phyloP scores from a whole-genome alignment of 352 stramenopile species.

The Chrysophaeum taylorii region DNA sequence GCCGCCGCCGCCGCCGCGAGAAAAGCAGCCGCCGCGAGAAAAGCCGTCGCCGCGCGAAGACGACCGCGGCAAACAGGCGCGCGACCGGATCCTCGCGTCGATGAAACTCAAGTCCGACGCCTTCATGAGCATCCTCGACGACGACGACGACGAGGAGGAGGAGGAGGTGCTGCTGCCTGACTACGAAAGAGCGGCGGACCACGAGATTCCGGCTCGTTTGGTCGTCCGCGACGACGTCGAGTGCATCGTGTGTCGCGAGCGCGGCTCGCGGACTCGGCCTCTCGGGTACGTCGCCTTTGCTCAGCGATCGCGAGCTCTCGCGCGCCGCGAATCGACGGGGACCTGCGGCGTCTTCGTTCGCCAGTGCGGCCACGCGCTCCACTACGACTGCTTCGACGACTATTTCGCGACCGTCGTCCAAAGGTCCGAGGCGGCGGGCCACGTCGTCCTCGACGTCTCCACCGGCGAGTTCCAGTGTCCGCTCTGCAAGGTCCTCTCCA shows the following conservation, averaged over 20 bases:
- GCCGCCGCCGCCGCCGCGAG: no score
- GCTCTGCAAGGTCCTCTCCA: slow-evolving; percentile 87
- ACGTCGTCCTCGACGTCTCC: slow-evolving; percentile 61
- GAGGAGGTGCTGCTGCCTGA: background rate
- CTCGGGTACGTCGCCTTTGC: background rate
- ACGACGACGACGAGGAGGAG: background rate
- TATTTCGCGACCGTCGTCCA: slow-evolving; percentile 82
- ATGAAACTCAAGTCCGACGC: background rate
- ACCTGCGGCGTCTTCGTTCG: slow-evolving; percentile 46
- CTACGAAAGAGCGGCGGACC: no score
- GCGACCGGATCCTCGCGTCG: background rate
- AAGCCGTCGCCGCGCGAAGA: background rate
- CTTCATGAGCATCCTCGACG: background rate
- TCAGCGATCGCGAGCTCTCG: slow-evolving; percentile 13
- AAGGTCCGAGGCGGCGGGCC: slow-evolving; percentile 38
- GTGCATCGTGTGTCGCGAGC: background rate
- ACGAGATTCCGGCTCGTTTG: no score
- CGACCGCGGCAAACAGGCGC: background rate
- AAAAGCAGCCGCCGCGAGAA: no score
- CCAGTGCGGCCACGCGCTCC: slow-evolving; percentile 85
- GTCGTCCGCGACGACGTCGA: background rate
- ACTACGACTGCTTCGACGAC: slow-evolving; percentile 84
- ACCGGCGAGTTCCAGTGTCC: slow-evolving; percentile 89
- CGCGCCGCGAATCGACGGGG: slow-evolving; percentile 1
- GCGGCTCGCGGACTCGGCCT: background rate